Conservation (phyloP, 2,329 filamentous ascomycete species). For the Peltaster fructicola region DNA sequence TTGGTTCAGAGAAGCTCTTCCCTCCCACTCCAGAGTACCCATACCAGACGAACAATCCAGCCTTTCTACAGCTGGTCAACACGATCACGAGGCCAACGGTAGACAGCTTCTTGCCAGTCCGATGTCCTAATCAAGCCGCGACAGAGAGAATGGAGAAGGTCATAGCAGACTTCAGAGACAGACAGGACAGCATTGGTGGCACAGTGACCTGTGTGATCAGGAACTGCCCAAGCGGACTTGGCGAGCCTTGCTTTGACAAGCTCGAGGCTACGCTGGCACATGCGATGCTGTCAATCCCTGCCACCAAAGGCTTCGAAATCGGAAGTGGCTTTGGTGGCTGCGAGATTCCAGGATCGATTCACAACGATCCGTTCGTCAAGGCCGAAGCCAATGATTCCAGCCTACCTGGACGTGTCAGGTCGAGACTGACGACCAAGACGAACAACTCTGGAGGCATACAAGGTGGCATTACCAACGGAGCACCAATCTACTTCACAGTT, state of each 20-base stretch:
- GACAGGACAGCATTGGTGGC: conserved; percentile 77
- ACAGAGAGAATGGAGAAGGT: conserved; percentile 56
- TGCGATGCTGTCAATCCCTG: conserved; percentile 88
- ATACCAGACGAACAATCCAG: conserved; percentile 54
- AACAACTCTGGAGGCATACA: conserved; percentile 94
- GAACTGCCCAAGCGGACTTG: conserved; percentile 68
- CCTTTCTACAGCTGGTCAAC: conserved; percentile 57
- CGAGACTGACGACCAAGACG: conserved; percentile 65
- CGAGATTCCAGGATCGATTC: conserved; percentile 68
- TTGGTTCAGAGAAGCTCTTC: conserved; percentile 65
- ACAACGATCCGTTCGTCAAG: conserved; percentile 76
- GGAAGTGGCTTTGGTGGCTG: conserved; percentile 82
- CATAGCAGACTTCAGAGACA: conserved; percentile 63
- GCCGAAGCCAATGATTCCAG: conserved; percentile 23
- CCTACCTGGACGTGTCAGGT: conserved; percentile 30
- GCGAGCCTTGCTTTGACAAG: conserved; percentile 92
- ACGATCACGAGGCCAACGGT: conserved; percentile 58
- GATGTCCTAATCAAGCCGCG: conserved; percentile 56
- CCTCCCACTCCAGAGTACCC: conserved; percentile 52
- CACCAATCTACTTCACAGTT: conserved; percentile 83
- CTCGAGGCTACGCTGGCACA: conserved; percentile 81
- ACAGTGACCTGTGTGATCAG: conserved; percentile 88
- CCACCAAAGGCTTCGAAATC: conserved; percentile 89
- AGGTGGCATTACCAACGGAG: conserved; percentile 87
- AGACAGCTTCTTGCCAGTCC: conserved; percentile 68